phyloP scores from a whole-genome alignment of 2,329 filamentous ascomycete genomes.

The Pseudogymnoascus pannorum region DNA sequence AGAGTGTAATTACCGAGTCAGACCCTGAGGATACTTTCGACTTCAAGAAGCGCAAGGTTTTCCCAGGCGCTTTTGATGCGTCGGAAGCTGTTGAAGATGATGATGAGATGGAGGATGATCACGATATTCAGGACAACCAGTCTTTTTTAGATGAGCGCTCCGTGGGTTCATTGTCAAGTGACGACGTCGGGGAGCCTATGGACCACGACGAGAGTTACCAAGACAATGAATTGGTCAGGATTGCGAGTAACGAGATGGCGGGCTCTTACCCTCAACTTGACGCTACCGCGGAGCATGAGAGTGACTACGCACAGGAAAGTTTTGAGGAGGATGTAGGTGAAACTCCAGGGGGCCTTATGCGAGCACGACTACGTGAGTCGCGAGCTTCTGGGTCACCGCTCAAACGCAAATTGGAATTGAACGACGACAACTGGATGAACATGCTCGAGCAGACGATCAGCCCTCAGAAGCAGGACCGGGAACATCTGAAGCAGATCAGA shows the following conservation, averaged over 20 bases:
- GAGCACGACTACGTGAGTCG: slow-evolving; percentile 56
- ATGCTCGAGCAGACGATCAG: slow-evolving; percentile 92
- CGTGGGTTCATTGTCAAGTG: slow-evolving; percentile 66
- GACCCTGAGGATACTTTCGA: slow-evolving; percentile 31
- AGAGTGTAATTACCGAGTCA: slow-evolving; percentile 25
- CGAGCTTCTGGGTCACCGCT: slow-evolving; percentile 52
- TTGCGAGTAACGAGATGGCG: slow-evolving; percentile 65
- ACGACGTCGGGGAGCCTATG: slow-evolving; percentile 46
- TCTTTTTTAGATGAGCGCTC: slow-evolving; percentile 94
- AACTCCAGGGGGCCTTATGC: slow-evolving; percentile 54
- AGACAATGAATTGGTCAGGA: slow-evolving; percentile 71
- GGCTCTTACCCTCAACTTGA: slow-evolving; percentile 67
- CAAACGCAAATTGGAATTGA: slow-evolving; percentile 48
- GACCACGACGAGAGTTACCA: slow-evolving; percentile 58
- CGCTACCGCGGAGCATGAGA: slow-evolving; percentile 67
- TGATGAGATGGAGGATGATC: slow-evolving; percentile 38
- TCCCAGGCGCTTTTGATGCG: slow-evolving; percentile 77
- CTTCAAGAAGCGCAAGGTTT: slow-evolving; percentile 33
- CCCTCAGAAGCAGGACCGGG: slow-evolving; percentile 85
- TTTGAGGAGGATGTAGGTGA: slow-evolving; percentile 31
- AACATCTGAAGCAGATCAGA: slow-evolving; percentile 55
- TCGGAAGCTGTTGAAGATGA: slow-evolving; percentile 49
- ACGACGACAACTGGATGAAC: slow-evolving; percentile 82
- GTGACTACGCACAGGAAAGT: slow-evolving; percentile 40
- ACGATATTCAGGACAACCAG: slow-evolving; percentile 38